Evolutionary conservation across 345 rosid genomes (phyloP), one percentile per base, ranked within the genome.

Genomic region (Populus simonii): DNA sequence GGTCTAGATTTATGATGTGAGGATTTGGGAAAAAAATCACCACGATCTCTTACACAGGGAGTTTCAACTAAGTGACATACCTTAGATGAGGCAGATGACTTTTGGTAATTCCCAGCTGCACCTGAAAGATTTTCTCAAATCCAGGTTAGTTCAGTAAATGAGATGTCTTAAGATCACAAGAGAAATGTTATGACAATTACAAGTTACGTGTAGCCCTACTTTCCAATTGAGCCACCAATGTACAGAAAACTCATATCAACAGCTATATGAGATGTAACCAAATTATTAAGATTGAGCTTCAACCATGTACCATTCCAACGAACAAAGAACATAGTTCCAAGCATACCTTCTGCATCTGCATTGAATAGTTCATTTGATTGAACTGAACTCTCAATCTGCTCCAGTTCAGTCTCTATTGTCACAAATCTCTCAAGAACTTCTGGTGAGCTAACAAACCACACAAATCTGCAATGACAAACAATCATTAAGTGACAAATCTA

Each of bases 381-480:
- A 80, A 90, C 90, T 22, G 96, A 91, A 84, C 82, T 89, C 85
- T 90, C 93, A 53, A 92, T 96, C 87, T 96, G 97, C 47, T 83
- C 88, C 35, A 96, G 86, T 83, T 96, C 99, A 75, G 75, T 90
- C 85, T 96, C 97, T 43, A 92, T 83, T 33, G 92, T 89, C 18
- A 89, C 97, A 73, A 92, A 90, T 86, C 99, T 90, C 92, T 96
- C 99, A 75, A 96, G 96, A 88, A 91, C 87, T 89, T 96, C 99
- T 25, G 98, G 99, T 20, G 97, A 86, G 78, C 89, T 90, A 72
- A 94, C 96, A 86, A 96, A 96, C 76, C 92, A 85, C 84, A 96
- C 98, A 84, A 96, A 92, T 83, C 98, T 96, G 85, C 68, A 33
- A 12, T 43, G 49, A 72, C 68, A 43, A 27, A 35, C 1, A 31